A percentile compares a stretch with the other conserved stretches of the same genome.
Evolutionary conservation across 2,329 filamentous ascomycete genomes (phyloP).

Genomic region (Peltaster fructicola): DNA sequence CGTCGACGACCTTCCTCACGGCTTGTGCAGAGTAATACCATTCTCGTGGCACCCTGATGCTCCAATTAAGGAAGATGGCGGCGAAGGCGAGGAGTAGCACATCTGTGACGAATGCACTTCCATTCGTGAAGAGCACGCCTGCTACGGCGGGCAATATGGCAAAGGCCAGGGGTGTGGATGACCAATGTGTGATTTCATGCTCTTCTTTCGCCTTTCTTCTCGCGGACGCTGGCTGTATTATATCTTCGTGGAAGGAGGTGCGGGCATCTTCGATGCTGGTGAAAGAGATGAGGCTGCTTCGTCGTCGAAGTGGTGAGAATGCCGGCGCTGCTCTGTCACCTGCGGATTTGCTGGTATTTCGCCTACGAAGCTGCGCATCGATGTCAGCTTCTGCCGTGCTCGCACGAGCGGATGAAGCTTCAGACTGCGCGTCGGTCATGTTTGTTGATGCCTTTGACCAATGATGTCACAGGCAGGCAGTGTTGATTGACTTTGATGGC

Average conservation of each 20-base stretch:
- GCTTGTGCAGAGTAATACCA: slow-evolving; percentile 35
- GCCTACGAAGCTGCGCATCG: too few species aligned
- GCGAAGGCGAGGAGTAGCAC: slow-evolving; percentile 63
- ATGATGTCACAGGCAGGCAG: too few species aligned
- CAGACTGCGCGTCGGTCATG: too few species aligned
- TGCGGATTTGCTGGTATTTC: too few species aligned
- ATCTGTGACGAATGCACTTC: slow-evolving; percentile 68
- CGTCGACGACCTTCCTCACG: slow-evolving; percentile 5
- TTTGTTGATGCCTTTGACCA: too few species aligned
- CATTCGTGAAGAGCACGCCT: slow-evolving; percentile 70
- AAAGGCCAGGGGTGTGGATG: slow-evolving; percentile 65
- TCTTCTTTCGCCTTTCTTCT: slow-evolving; percentile 20
- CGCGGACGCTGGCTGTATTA: slow-evolving; percentile 35
- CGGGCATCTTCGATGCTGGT: slow-evolving; percentile 50
- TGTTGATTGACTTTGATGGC: too few species aligned
- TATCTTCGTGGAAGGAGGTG: slow-evolving; percentile 49
- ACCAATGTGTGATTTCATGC: slow-evolving; percentile 49
- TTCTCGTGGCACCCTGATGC: slow-evolving; percentile 71
- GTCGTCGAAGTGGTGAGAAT: slow-evolving; percentile 29
- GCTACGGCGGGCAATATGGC: slow-evolving; percentile 74
- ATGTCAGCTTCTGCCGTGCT: too few species aligned
- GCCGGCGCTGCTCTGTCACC: slow-evolving; percentile 1
- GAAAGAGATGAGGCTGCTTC: slow-evolving; percentile 66
- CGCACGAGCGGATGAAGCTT: too few species aligned
- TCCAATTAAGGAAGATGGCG: slow-evolving; percentile 82